These are phyloP conservation scores for Trametes cubensis DNA, from an alignment of 768 basidiomycete species.

Conservation along the genomic window DNA sequence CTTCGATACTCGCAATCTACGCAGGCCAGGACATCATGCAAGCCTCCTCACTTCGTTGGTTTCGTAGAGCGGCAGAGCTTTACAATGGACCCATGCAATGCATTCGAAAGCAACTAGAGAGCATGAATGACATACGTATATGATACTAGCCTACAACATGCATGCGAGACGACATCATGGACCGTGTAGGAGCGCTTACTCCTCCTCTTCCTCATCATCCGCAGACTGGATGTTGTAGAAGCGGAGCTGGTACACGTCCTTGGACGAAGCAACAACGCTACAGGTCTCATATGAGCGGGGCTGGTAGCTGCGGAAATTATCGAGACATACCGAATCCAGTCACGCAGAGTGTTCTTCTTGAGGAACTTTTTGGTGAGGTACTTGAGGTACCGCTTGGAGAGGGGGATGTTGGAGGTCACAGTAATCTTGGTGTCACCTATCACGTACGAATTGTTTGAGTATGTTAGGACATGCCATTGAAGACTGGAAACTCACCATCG, in stretches of 20 bases:
- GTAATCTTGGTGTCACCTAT: constrained; percentile 80
- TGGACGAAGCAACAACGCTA: constrained; percentile 89
- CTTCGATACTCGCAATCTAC: too few species aligned
- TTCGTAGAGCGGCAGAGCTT: too few species aligned
- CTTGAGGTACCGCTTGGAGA: constrained; percentile 98
- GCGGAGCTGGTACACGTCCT: constrained; percentile 91
- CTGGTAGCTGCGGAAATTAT: neutral
- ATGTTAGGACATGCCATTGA: neutral
- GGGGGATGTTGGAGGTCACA: constrained; percentile 82
- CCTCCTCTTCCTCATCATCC: constrained; percentile 61
- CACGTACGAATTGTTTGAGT: neutral
- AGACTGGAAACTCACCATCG: constrained; percentile 59
- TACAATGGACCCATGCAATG: neutral
- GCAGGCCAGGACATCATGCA: too few species aligned
- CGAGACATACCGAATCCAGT: constrained; percentile 83
- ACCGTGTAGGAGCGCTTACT: constrained; percentile 27
- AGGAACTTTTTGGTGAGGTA: constrained; percentile 99
- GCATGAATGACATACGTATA: constrained; percentile 22
- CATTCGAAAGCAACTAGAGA: constrained; percentile 22
- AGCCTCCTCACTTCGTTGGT: too few species aligned
- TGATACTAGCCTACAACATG: constrained; percentile 28
- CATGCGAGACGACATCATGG: constrained; percentile 18
- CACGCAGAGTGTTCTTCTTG: constrained; percentile 94
- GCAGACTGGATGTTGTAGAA: constrained; percentile 88
- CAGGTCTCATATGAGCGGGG: constrained; percentile 4